These are phyloP conservation scores for Cryptococcus sp. DNA, from an alignment of 1,284 basidiomycete genomes.

Conservation along the genomic window DNA sequence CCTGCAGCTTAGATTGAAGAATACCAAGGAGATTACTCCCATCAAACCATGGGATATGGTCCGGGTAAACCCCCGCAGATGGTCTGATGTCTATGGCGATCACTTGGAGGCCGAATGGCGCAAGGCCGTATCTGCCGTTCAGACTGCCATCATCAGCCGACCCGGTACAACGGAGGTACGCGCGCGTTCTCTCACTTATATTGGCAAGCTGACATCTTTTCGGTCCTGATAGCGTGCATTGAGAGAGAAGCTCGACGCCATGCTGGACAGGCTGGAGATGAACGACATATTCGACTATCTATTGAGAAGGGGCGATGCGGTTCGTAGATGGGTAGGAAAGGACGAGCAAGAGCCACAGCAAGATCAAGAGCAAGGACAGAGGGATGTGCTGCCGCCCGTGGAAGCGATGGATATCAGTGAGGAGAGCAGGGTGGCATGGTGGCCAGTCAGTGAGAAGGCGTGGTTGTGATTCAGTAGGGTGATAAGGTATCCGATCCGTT, in stretches of 20 bases:
- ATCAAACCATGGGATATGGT: constrained; percentile 1
- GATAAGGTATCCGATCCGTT: too few relatives aligned
- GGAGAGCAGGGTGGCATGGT: constrained; percentile 29
- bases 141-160: constrained; percentile 65
- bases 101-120: constrained; percentile 67
- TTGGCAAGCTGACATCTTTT: constrained; percentile 4
- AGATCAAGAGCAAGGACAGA: not conserved
- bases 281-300: constrained; percentile 65
- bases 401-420: constrained; percentile 37
- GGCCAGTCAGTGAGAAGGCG: constrained; percentile 8
- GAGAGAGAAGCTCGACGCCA: constrained; percentile 64
- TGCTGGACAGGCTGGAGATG: constrained; percentile 75
- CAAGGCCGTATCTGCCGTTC: constrained; percentile 66
- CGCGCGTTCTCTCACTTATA: not conserved
- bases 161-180: constrained; percentile 74
- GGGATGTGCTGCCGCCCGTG: constrained; percentile 28
- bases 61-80: constrained; percentile 66
- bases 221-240: constrained; percentile 61
- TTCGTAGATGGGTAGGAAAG: constrained; percentile 13
- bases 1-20: not conserved
- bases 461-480: constrained; percentile 7
- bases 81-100: constrained; percentile 70
- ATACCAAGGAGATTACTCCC: not conserved
- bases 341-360: not conserved
- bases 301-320: constrained; percentile 18